Evolutionary conservation across 2,329 filamentous ascomycete species (phyloP).

Genomic region (Leptographium wingfieldii): DNA sequence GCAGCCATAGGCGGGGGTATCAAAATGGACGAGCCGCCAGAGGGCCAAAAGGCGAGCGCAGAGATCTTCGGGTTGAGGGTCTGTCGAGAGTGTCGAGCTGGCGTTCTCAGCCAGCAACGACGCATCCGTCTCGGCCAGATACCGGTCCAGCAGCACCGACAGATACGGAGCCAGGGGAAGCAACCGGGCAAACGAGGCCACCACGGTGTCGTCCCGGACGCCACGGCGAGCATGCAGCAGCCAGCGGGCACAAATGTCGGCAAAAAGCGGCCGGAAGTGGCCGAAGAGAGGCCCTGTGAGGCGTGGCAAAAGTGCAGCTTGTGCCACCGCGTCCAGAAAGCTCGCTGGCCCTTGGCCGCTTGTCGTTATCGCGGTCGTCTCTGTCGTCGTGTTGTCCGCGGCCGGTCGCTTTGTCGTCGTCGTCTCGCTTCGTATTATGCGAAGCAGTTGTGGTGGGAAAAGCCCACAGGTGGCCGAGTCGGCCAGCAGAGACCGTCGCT

Average conservation of each 20-base stretch:
- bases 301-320: constrained; percentile 54
- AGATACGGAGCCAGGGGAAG: constrained; percentile 74
- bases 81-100: not conserved
- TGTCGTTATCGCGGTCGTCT: not conserved
- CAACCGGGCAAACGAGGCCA: constrained; percentile 66
- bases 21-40: constrained; percentile 69
- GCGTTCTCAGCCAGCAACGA: not conserved
- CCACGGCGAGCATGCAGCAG: constrained; percentile 33
- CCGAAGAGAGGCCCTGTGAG: constrained; percentile 63
- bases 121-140: constrained; percentile 18
- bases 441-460: constrained; percentile 57
- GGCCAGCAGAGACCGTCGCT: constrained; percentile 42
- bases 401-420: constrained; percentile 17
- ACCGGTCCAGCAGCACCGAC: constrained; percentile 52
- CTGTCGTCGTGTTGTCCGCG: constrained; percentile 17
- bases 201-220: constrained; percentile 29
- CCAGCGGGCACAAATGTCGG: constrained; percentile 78
- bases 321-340: constrained; percentile 60
- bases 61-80: not conserved
- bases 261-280: constrained; percentile 61
- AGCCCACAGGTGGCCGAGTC: constrained; percentile 41
- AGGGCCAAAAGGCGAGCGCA: constrained; percentile 28
- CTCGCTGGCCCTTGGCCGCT: constrained; percentile 23
- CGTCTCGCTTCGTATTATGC: constrained; percentile 50
- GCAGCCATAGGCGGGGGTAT: constrained; percentile 53